Conservation (phyloP, 1,284 basidiomycete genomes). For the Cutaneotrichosporon mucoides region DNA sequence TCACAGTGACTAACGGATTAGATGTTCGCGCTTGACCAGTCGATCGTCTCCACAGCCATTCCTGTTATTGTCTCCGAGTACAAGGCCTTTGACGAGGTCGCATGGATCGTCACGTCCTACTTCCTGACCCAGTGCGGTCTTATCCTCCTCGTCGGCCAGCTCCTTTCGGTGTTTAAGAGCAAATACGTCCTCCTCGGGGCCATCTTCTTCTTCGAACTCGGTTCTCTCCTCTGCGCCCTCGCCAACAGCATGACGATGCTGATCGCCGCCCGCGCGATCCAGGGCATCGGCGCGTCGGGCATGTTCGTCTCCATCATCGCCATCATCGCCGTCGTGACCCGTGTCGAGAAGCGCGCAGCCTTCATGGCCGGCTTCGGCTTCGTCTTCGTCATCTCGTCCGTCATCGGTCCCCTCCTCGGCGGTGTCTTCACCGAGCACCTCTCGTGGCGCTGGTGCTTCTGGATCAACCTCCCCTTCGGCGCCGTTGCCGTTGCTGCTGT, state of each 20-base stretch:
- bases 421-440: slow-evolving; percentile 52
- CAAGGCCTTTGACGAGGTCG: slow-evolving; percentile 46
- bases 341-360: slow-evolving; percentile 50
- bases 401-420: slow-evolving; percentile 47
- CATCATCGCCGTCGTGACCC: slow-evolving; percentile 47
- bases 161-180: slow-evolving; percentile 49
- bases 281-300: slow-evolving; percentile 36
- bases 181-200: slow-evolving; percentile 53
- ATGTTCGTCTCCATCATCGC: slow-evolving; percentile 51
- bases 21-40: slow-evolving; percentile 35
- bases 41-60: slow-evolving; percentile 50
- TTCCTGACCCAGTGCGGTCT: slow-evolving; percentile 50
- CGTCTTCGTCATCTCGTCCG: slow-evolving; percentile 48
- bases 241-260: slow-evolving; percentile 48
- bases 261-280: slow-evolving; percentile 55
- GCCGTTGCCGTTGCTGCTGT: slow-evolving; percentile 45
- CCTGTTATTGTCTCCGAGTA: slow-evolving; percentile 53
- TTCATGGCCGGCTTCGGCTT: slow-evolving; percentile 44
- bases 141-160: slow-evolving; percentile 49
- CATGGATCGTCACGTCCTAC: slow-evolving; percentile 53
- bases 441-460: slow-evolving; percentile 53
- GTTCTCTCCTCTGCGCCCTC: slow-evolving; percentile 55
- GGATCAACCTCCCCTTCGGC: slow-evolving; percentile 54
- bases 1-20: slow-evolving; percentile 11
- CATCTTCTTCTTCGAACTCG: slow-evolving; percentile 52